Evolutionary conservation across 2,329 filamentous ascomycete genomes (phyloP).

Genomic region (Ustulina deusta): DNA sequence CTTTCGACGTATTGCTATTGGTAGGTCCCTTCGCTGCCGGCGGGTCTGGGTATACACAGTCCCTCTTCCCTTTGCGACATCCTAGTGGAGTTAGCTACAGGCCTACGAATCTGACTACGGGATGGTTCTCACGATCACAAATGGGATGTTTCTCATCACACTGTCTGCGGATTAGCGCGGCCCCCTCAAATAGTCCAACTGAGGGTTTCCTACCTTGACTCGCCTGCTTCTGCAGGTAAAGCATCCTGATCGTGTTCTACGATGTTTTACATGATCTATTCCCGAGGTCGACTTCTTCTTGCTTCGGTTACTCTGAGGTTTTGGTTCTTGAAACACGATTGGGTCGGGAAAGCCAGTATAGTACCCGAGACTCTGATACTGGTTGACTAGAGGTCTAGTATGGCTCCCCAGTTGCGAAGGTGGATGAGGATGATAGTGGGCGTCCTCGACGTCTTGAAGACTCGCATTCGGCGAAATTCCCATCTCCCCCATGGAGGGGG

Average conservation of each 20-base stretch:
- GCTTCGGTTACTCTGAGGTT: slow-evolving; percentile 58
- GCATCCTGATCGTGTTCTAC: slow-evolving; percentile 92
- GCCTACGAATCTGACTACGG: slow-evolving; percentile 23
- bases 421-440: slow-evolving; percentile 53
- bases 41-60: slow-evolving; percentile 89
- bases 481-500: slow-evolving; percentile 63
- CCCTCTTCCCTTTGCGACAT: slow-evolving; percentile 90
- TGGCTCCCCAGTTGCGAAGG: slow-evolving; percentile 49
- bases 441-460: slow-evolving; percentile 59
- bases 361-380: slow-evolving; percentile 63
- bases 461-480: slow-evolving; percentile 54
- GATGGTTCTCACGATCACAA: slow-evolving; percentile 75
- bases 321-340: slow-evolving; percentile 61
- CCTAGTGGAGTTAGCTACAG: slow-evolving; percentile 62
- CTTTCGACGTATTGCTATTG: slow-evolving; percentile 54
- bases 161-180: slow-evolving; percentile 60
- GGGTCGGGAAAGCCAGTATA: slow-evolving; percentile 64
- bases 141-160: slow-evolving; percentile 91
- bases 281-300: slow-evolving; percentile 65
- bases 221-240: slow-evolving; percentile 89
- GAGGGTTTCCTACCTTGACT: slow-evolving; percentile 73
- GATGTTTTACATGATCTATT: slow-evolving; percentile 86
- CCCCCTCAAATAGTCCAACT: background rate
- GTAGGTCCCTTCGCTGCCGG: slow-evolving; percentile 58
- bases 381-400: slow-evolving; percentile 53